These are phyloP conservation scores for Cenchrus fungigraminus DNA, from an alignment of 176 grass and related monocot genomes.

Conservation along the genomic window DNA sequence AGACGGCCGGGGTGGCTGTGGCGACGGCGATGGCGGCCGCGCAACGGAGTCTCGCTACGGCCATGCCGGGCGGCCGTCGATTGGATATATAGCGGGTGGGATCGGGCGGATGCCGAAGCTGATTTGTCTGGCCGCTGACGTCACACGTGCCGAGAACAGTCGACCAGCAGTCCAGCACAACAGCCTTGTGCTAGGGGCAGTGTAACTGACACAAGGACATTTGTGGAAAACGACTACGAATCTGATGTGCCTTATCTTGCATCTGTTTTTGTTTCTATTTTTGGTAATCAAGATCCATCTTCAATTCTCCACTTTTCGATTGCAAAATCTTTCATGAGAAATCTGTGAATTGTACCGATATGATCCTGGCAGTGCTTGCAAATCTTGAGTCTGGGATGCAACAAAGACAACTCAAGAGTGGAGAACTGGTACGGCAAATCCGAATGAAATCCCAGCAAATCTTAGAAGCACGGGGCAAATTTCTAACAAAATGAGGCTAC, in stretches of 20 bases:
- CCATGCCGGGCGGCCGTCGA: slow-evolving; percentile 27
- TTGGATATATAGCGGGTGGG: slow-evolving; percentile 34
- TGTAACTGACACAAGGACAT: background rate
- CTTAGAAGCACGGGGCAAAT: background rate
- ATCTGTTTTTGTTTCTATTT: background rate
- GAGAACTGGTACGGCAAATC: background rate
- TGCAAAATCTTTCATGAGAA: background rate
- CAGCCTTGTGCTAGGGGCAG: too few species aligned
- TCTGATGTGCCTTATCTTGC: background rate
- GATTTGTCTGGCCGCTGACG: background rate
- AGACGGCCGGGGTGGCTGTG: background rate
- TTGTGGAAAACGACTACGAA: background rate
- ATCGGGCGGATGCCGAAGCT: background rate
- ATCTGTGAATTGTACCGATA: too few species aligned
- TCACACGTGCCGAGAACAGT: background rate
- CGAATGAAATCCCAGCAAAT: background rate
- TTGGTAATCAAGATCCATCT: background rate
- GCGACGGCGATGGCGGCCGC: background rate
- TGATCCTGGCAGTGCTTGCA: background rate
- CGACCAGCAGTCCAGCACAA: too few species aligned
- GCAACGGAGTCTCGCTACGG: slow-evolving; percentile 16
- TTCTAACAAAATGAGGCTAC: background rate
- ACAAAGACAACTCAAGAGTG: background rate
- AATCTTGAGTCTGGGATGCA: background rate
- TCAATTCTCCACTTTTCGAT: background rate